Evolutionary conservation across 2,329 filamentous ascomycete species (phyloP), one percentile per base, ranked within the genome.

Genomic region (Ophiosphaerella herpotricha): DNA sequence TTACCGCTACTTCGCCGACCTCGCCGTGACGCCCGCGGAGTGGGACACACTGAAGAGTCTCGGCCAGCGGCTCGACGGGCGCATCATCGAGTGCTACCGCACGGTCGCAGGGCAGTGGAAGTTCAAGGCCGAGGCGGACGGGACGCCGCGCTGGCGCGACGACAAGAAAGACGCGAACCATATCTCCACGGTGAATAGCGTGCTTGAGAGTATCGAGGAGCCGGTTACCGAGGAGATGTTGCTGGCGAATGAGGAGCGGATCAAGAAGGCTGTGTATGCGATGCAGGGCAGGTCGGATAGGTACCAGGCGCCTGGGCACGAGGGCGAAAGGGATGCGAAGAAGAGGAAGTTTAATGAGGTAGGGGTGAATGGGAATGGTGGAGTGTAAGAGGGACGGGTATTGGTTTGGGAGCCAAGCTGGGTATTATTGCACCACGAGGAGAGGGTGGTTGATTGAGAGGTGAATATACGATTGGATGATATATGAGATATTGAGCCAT

Each of bases 101-200:
- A 91, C 96, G 66, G 79, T 84, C 1, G 74, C 86, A 49, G 83
- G 83, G 14, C 79, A 86, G 18, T 99, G 94, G 94, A 85, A 91
- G 50, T 90, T 90, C 71, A 81, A 80, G 61, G 65, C 72, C 12
- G 77, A 80, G 50, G 63, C 67, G 26, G 75, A 77, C 44, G 75
- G 75, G 11, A 72, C 72, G 16, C 87, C 94, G 61, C 86, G 92
- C 26, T 93, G 97, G 74, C 83, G 94, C 44, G 92, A 97, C 66
- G 94, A 99, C 74, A 99, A 99, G 76, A 79, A 80, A 24, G 88
- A 96, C 60, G 91, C 90, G 0, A 99, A 99, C 66, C 92, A 97
- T 74, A 87, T 89, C 52, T 86, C 79, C 14, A 93, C 90, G 0
- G 90, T 97, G 1, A 80, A 86, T 23, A 95, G 89, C 69, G 94